Evolutionary conservation across 2,329 filamentous ascomycete species (phyloP), one percentile per base, ranked within the genome.

Genomic region (Boeremia exigua): DNA sequence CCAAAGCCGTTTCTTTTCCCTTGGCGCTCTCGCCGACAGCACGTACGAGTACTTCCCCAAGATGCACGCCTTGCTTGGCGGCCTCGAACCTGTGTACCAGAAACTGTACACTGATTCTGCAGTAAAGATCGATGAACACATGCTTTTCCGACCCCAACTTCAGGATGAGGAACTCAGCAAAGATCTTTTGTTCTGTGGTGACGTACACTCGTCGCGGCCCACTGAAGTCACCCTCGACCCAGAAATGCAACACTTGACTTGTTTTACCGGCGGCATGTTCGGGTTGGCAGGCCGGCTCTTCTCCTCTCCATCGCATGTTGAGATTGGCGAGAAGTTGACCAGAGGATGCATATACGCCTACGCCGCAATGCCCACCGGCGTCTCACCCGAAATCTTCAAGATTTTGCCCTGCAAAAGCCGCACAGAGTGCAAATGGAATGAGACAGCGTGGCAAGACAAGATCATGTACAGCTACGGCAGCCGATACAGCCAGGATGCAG

Each of bases 341-440:
- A 81, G 86, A 56, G 85, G 84, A 14, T 88, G 85, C 66, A 81
- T 87, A 25, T 87, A 82, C 80, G 80, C 84, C 6, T 87, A 87
- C 66, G 76, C 81, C 48, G 75, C 79, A 4, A 82, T 82, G 40
- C 79, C 81, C 2, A 78, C 81, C 0, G 84, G 85, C 1, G 80
- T 88, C 54, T 87, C 87, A 84, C 84, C 85, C 0, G 85, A 88
- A 63, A 73, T 76, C 25, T 86, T 86, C 66, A 67, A 78, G 25
- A 73, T 84, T 50, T 60, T 82, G 2, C 77, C 83, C 1, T 88
- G 85, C 66, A 56, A 55, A 2, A 62, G 58, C 1, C 66, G 70
- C 1, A 56, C 44, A 1, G 43, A 48, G 0, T 87, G 84, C 61
- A 70, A 76, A 2, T 87, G 83, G 83, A 79, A 86, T 62, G 78